phyloP scores from a whole-genome alignment of 176 grass and related monocot genomes.

The Echinochloa phyllopogon region DNA sequence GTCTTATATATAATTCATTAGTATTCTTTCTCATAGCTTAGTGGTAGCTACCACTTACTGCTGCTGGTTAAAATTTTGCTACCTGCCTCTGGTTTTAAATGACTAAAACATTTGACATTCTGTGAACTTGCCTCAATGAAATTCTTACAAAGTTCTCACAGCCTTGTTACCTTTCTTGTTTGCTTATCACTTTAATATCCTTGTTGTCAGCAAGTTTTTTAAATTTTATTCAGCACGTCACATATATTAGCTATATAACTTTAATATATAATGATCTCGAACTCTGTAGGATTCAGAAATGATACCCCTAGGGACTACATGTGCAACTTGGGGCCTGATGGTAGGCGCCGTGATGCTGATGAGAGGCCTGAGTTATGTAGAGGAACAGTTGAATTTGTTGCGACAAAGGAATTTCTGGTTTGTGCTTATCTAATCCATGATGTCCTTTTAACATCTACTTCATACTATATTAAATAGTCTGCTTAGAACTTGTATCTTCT shows the following conservation, averaged over 20 bases:
- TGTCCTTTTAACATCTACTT: constrained; percentile 14
- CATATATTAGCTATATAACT: neutral
- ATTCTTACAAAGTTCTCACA: neutral
- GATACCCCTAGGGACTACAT: constrained; percentile 95
- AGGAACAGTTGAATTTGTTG: constrained; percentile 98
- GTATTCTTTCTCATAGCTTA: neutral
- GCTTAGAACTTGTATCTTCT: constrained; percentile 17
- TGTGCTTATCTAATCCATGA: constrained; percentile 47
- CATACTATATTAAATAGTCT: constrained; percentile 11
- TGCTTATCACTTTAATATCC: constrained; percentile 1
- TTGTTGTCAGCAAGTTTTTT: neutral
- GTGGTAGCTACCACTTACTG: neutral
- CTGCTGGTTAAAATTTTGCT: neutral
- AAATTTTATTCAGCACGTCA: neutral
- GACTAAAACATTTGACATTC: neutral
- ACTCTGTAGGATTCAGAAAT: constrained; percentile 79
- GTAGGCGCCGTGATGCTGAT: constrained; percentile 95
- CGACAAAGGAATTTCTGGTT: constrained; percentile 98
- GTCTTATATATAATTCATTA: constrained; percentile 35
- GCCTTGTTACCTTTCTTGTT: neutral
- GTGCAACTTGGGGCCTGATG: constrained; percentile 96
- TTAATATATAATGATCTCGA: neutral
- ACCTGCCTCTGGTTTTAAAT: neutral
- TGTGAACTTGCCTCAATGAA: neutral
- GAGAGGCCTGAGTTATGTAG: constrained; percentile 95